Evolutionary conservation across 305 asterid species (phyloP).

Genomic region (Ilex paraguariensis): DNA sequence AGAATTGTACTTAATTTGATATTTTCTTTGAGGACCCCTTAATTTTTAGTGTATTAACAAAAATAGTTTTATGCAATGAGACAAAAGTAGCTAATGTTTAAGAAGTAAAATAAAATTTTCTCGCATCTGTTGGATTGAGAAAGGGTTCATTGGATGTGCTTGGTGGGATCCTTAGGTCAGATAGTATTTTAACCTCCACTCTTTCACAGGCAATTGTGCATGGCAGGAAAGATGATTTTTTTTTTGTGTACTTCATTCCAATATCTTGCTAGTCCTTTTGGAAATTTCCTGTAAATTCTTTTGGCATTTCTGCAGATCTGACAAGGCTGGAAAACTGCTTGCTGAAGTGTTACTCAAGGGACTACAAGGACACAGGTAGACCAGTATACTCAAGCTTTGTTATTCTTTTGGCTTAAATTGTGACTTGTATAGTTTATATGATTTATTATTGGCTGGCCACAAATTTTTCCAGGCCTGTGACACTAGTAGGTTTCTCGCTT

Average conservation of each 20-base stretch:
- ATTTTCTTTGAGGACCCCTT: too few species aligned
- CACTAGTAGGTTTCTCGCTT: slow-evolving; percentile 93
- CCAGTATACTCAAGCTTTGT: slow-evolving; percentile 7
- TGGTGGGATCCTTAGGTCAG: too few species aligned
- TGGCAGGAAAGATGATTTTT: too few species aligned
- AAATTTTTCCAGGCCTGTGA: slow-evolving; percentile 79
- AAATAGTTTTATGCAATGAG: too few species aligned
- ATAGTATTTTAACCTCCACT: too few species aligned
- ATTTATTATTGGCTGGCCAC: slow-evolving; percentile 13
- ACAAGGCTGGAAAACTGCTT: slow-evolving; percentile 83
- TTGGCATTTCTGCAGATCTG: slow-evolving; percentile 56
- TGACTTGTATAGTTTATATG: slow-evolving; percentile 3
- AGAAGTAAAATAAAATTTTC: too few species aligned
- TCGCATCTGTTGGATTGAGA: not conserved
- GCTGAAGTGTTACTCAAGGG: slow-evolving; percentile 89
- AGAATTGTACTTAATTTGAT: too few species aligned
- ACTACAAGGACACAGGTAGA: slow-evolving; percentile 87
- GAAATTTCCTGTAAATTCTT: not conserved
- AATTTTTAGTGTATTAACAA: too few species aligned
- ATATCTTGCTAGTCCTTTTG: not conserved
- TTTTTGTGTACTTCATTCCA: too few species aligned
- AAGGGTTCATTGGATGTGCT: too few species aligned
- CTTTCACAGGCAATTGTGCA: too few species aligned
- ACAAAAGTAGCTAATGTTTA: too few species aligned
- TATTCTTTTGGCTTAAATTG: slow-evolving; percentile 14